Percentiles rank a stretch among this genome's conserved stretches.
These are phyloP conservation scores for Lenzites betulinus DNA, from an alignment of 768 basidiomycete genomes.

Conservation along the genomic window DNA sequence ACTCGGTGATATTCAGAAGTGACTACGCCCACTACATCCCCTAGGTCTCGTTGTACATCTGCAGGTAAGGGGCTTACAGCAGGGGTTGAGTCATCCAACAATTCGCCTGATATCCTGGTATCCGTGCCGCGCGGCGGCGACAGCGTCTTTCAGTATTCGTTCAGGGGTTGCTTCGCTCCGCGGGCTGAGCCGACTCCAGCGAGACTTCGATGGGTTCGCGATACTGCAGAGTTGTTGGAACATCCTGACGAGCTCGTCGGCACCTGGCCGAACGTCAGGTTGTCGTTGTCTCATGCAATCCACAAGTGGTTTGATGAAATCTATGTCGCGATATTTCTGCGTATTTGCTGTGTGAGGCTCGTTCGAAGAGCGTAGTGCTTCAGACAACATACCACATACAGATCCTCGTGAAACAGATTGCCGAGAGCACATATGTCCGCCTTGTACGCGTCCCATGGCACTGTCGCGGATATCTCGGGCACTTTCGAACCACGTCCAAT, in stretches of 20 bases:
- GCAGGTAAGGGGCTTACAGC: too few relatives aligned
- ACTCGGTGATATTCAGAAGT: slow-evolving; percentile 26
- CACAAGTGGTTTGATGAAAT: slow-evolving; percentile 18
- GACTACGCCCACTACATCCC: slow-evolving; percentile 22
- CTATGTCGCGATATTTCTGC: slow-evolving; percentile 16
- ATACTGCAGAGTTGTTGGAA: slow-evolving; percentile 5
- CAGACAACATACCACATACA: slow-evolving; percentile 11
- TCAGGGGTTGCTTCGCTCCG: slow-evolving; percentile 12
- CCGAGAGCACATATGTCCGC: slow-evolving; percentile 30
- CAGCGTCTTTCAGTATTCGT: slow-evolving; percentile 22
- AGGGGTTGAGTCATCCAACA: neutral
- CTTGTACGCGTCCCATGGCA: slow-evolving; percentile 28
- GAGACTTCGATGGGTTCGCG: neutral
- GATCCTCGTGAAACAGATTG: slow-evolving; percentile 23
- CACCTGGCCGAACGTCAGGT: slow-evolving; percentile 10
- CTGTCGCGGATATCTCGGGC: slow-evolving; percentile 21
- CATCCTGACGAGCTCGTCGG: slow-evolving; percentile 3
- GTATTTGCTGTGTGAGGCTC: too few relatives aligned
- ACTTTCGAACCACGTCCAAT: slow-evolving; percentile 21
- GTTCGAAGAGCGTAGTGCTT: neutral
- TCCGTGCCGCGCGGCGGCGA: slow-evolving; percentile 22
- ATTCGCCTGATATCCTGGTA: slow-evolving; percentile 7
- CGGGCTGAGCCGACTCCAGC: slow-evolving; percentile 17
- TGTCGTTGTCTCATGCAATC: slow-evolving; percentile 12
- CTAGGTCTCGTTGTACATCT: slow-evolving; percentile 1